These are phyloP conservation scores for Nothophoma quercina DNA, from an alignment of 2,329 filamentous ascomycete genomes.

Conservation along the genomic window DNA sequence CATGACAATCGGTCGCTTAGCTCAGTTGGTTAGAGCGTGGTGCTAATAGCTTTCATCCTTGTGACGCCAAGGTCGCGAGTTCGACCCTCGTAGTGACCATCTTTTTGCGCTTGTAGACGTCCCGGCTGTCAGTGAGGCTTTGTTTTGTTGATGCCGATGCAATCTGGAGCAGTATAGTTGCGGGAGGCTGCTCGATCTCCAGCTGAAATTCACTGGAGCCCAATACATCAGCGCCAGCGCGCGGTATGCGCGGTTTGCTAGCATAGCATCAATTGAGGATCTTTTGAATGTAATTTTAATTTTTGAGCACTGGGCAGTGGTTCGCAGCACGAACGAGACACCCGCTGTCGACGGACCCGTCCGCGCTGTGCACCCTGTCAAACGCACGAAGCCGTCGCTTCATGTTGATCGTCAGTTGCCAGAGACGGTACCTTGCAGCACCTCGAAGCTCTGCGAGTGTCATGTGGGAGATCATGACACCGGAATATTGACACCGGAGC, in stretches of 20 bases:
- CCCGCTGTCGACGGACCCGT: slow-evolving; percentile 18
- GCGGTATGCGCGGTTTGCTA: too few relatives aligned
- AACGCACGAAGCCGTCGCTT: slow-evolving; percentile 23
- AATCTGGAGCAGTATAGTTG: not conserved
- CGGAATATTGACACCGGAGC: not conserved
- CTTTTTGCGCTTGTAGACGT: not conserved
- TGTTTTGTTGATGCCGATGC: not conserved
- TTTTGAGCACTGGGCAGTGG: slow-evolving; percentile 18
- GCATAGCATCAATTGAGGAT: too few relatives aligned
- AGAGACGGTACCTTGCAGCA: slow-evolving; percentile 15
- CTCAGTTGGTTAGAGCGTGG: slow-evolving; percentile 28
- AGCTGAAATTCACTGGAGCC: too few relatives aligned
- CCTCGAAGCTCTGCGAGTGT: slow-evolving; percentile 15
- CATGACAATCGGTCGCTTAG: slow-evolving; percentile 19
- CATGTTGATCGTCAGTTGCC: slow-evolving; percentile 13
- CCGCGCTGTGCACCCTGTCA: slow-evolving; percentile 29
- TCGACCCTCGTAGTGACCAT: slow-evolving; percentile 26
- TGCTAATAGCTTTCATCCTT: slow-evolving; percentile 23
- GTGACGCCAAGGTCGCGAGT: slow-evolving; percentile 26
- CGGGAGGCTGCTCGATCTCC: too few relatives aligned
- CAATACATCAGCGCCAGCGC: too few relatives aligned
- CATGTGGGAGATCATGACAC: slow-evolving; percentile 5
- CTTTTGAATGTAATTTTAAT: not conserved
- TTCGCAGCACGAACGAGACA: slow-evolving; percentile 18
- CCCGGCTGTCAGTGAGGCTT: too few relatives aligned